Evolutionary conservation across 371 early-diverging fungal genomes (phyloP), one percentile per base, ranked within the genome.

Genomic region (Capniomyces stellatus): DNA sequence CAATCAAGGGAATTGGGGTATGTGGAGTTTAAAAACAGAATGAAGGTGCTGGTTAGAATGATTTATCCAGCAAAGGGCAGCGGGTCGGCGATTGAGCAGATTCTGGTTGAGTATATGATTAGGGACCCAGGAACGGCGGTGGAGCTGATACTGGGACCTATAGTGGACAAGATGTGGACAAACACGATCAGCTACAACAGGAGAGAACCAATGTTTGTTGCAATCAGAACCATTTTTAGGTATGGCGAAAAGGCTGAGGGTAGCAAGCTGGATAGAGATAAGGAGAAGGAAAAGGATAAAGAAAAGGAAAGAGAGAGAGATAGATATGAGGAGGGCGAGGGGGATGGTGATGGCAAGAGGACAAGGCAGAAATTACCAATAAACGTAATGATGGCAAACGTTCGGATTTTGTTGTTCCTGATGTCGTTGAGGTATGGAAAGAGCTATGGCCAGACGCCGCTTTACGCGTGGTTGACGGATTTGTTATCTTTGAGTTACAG

Each of bases 391-490:
- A 48, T 44, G 0, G 64, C 65, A 6, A 59, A 64, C 31, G 48
- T 52, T 29, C 54, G 65, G 12, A 59, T 66, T 2, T 46, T 67
- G 35, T 54, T 55, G 28, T 46, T 66, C 23, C 50, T 66, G 13
- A 67, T 59, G 3, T 59, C 55, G 3, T 52, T 66, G 50, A 41
- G 62, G n/a, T 66, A 66, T 39, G 64, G 68, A 2, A 59, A 56
- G 31, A 67, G 64, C 31, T 30, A 56, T 48, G 56, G 56, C 30
- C 55, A 58, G n/a, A 67, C 66, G 35, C 66, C 66, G 3, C 61
- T 66, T 24, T 51, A 66, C 44, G 55, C 53, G 52, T 66, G 66
- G 66, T 49, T 66, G 30, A 63, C 68, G 0, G 66, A 66, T 39
- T 57, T 55, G 44, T 10, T 44, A 44, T 19, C 4, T 30, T 48